Percentiles rank a stretch among this genome's conserved stretches.
These are phyloP conservation scores for Babesia caballi DNA, from an alignment of 169 alveolate genomes.

Conservation along the genomic window DNA sequence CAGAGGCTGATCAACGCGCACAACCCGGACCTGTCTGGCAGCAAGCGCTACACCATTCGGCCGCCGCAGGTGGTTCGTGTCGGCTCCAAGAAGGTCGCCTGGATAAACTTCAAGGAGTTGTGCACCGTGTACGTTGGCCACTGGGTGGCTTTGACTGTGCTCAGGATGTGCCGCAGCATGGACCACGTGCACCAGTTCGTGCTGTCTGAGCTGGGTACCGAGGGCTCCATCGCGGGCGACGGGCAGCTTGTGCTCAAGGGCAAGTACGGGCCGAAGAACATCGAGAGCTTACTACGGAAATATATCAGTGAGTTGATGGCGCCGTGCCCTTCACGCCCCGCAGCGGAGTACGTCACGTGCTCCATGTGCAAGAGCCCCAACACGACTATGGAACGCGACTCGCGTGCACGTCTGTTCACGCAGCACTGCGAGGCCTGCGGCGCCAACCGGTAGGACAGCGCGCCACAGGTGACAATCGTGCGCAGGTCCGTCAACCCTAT, in stretches of 20 bases:
- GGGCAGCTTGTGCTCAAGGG: constrained; percentile 93
- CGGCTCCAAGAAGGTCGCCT: constrained; percentile 94
- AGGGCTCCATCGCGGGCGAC: constrained; percentile 91
- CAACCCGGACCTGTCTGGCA: constrained; percentile 87
- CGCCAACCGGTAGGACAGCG: constrained; percentile 73
- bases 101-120: constrained; percentile 92
- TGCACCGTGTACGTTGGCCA: constrained; percentile 74
- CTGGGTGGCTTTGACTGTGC: background rate
- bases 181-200: constrained; percentile 94
- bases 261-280: constrained; percentile 89
- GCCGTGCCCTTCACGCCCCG: background rate
- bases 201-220: constrained; percentile 91
- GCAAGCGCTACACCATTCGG: constrained; percentile 83
- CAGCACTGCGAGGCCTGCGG: constrained; percentile 92
- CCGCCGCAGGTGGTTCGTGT: constrained; percentile 94
- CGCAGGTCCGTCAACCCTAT: constrained; percentile 88
- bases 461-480: background rate
- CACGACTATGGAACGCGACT: constrained; percentile 88
- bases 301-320: constrained; percentile 77
- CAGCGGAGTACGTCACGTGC: constrained; percentile 92
- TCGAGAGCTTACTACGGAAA: constrained; percentile 87
- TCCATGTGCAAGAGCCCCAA: constrained; percentile 90
- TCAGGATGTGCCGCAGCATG: constrained; percentile 86
- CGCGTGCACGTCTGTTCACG: constrained; percentile 86
- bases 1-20: constrained; percentile 81